phyloP scores from a whole-genome alignment of 2,329 filamentous ascomycete genomes.

The Claviceps fusiformis region DNA sequence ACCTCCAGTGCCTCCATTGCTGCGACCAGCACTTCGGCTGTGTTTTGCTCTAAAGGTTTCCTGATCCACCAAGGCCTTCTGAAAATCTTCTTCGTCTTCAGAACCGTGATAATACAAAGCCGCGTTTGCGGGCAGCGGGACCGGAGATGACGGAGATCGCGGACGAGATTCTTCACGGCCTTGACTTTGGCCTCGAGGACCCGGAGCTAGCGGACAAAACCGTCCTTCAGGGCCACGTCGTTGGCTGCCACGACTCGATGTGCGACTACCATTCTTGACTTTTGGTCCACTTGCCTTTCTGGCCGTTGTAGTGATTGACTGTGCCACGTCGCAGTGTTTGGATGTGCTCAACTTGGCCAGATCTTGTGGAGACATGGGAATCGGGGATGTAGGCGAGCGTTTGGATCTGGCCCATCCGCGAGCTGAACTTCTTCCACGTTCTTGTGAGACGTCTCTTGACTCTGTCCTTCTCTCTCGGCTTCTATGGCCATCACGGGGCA shows the following conservation, averaged over 20 bases:
- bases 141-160: slow-evolving; percentile 67
- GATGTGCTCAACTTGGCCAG: slow-evolving; percentile 47
- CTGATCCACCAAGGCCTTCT: slow-evolving; percentile 36
- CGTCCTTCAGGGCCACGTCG: slow-evolving; percentile 33
- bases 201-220: slow-evolving; percentile 26
- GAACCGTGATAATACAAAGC: slow-evolving; percentile 27
- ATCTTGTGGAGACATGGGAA: slow-evolving; percentile 91
- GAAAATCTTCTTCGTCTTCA: slow-evolving; percentile 52
- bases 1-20: slow-evolving; percentile 4
- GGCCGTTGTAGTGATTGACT: slow-evolving; percentile 30
- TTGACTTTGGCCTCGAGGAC: slow-evolving; percentile 49
- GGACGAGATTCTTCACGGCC: slow-evolving; percentile 40
- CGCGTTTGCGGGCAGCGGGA: slow-evolving; percentile 52
- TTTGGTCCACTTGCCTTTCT: slow-evolving; percentile 26
- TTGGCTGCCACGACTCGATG: slow-evolving; percentile 35
- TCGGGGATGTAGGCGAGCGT: slow-evolving; percentile 77
- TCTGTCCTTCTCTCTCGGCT: slow-evolving; percentile 38
- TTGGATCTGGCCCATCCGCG: slow-evolving; percentile 62
- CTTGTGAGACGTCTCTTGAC: slow-evolving; percentile 51
- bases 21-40: slow-evolving; percentile 36
- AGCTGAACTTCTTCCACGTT: slow-evolving; percentile 52
- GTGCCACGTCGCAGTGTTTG: slow-evolving; percentile 19
- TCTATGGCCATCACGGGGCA: slow-evolving; percentile 30
- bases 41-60: slow-evolving; percentile 43
- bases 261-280: slow-evolving; percentile 27